Evolutionary conservation across 2,329 filamentous ascomycete species (phyloP), one percentile per base, ranked within the genome.

Genomic region (Colletotrichum zoysiae): DNA sequence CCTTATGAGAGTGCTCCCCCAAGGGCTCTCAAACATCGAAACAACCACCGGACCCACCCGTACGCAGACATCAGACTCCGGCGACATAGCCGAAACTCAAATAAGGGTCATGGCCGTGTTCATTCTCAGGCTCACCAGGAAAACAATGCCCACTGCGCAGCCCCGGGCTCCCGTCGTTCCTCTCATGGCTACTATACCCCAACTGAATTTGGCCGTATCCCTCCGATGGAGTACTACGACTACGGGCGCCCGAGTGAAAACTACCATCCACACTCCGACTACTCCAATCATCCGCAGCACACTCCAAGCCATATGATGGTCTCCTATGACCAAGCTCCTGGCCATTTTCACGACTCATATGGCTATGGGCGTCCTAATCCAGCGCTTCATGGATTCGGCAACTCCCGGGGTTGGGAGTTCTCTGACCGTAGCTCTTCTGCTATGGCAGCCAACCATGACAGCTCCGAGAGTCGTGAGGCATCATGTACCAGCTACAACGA

Each of bases 11-110:
- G n/a, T 42, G 46, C 33, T n/a, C 48, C 35, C 14, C 14, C 48
- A 5, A 53, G 35, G 26, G 35, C 35, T 53, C 14, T 18, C 16
- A 33, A 38, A 16, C 46, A n/a, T n/a, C 40, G 35, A 38, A 50
- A 26, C 5, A 40, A 53, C 60, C 33, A 53, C 33, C 60, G 46
- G 11, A 16, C 9, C 50, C 46, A 53, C n/a, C 60, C 60, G 48
- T 63, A 63, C 48, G n/a, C 30, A 9, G 35, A 12, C 5, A 26
- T 18, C 16, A 63, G 35, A 33, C n/a, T 11, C 14, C 11, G 26
- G 35, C 46, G 18, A 40, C 46, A 16, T 42, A 48, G 60, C 11
- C 58, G 30, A n/a, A 18, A 14, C 12, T 5, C 44, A 18, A 33
- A 3, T 7, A n/a, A 56, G 6, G 51, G 18, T 4, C 44, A 61